A percentile compares a stretch with the other conserved stretches of the same genome.
These are phyloP conservation scores for Dactylellina leptospora DNA, from an alignment of 2,329 filamentous ascomycete genomes.

Conservation along the genomic window DNA sequence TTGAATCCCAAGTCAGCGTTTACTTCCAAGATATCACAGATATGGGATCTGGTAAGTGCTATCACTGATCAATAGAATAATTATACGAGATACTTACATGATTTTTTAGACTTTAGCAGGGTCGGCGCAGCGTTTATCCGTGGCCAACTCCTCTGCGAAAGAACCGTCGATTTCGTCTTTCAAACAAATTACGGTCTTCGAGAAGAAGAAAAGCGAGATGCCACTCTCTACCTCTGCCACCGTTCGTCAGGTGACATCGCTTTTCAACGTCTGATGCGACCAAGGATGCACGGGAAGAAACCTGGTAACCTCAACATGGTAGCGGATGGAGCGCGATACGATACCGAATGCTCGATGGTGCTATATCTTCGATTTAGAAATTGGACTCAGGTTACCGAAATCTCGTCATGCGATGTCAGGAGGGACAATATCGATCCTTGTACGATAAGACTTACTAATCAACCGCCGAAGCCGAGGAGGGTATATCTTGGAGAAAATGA, in stretches of 20 bases:
- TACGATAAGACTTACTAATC: slow-evolving; percentile 40
- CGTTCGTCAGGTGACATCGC: slow-evolving; percentile 49
- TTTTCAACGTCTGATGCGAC: slow-evolving; percentile 48
- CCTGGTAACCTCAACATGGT: slow-evolving; percentile 35
- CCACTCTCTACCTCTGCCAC: slow-evolving; percentile 47
- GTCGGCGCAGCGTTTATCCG: slow-evolving; percentile 40
- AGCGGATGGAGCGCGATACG: slow-evolving; percentile 20
- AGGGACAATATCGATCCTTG: slow-evolving; percentile 45
- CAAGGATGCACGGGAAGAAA: slow-evolving; percentile 25
- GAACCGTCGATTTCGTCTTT: slow-evolving; percentile 47
- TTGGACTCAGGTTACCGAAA: slow-evolving; percentile 36
- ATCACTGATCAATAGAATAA: too few species aligned
- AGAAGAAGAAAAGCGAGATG: slow-evolving; percentile 49
- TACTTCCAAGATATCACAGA: slow-evolving; percentile 52
- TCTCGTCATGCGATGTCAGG: slow-evolving; percentile 29
- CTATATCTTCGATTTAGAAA: slow-evolving; percentile 42
- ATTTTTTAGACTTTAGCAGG: slow-evolving; percentile 33
- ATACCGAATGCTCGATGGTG: slow-evolving; percentile 37
- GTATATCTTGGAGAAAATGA: slow-evolving; percentile 40
- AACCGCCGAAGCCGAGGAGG: slow-evolving; percentile 36
- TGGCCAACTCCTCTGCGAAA: slow-evolving; percentile 44
- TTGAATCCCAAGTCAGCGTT: slow-evolving; percentile 43
- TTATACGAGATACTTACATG: background rate
- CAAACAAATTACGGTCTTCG: slow-evolving; percentile 51
- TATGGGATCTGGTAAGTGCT: slow-evolving; percentile 36